Evolutionary conservation across 2,329 filamentous ascomycete genomes (phyloP).

Genomic region (Apiospora phragmitis): DNA sequence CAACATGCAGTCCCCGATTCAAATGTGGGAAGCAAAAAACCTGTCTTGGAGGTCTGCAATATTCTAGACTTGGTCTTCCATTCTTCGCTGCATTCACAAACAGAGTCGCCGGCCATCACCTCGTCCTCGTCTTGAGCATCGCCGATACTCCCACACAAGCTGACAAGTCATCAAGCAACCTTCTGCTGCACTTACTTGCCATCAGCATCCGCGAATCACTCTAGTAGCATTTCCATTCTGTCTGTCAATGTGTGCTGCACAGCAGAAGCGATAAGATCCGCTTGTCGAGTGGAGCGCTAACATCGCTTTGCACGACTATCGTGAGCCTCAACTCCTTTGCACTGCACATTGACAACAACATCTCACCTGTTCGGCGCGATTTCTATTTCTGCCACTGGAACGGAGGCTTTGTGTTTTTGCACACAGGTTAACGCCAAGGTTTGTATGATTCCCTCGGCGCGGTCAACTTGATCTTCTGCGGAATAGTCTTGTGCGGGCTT

Average conservation of each 20-base stretch:
- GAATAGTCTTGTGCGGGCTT: background rate
- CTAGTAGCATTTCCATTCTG: background rate
- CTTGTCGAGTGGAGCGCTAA: background rate
- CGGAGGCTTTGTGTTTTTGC: background rate
- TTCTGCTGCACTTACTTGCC: background rate
- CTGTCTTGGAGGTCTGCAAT: background rate
- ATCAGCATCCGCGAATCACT: background rate
- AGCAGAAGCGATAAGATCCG: background rate
- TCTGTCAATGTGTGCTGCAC: background rate
- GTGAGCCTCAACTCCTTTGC: background rate
- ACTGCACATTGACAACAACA: too few species aligned
- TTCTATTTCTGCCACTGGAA: background rate
- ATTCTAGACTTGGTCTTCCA: background rate
- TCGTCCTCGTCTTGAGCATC: background rate
- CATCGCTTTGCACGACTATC: background rate
- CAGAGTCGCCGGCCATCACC: background rate
- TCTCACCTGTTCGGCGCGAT: background rate
- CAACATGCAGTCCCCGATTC: background rate
- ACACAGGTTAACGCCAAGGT: background rate
- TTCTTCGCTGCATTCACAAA: background rate
- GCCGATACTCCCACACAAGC: background rate
- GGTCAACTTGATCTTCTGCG: background rate
- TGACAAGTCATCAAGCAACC: background rate
- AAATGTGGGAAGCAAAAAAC: too few species aligned
- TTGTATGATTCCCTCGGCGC: background rate